phyloP scores from a whole-genome alignment of 352 stramenopile genomes.

The Phytophthora colocasiae region DNA sequence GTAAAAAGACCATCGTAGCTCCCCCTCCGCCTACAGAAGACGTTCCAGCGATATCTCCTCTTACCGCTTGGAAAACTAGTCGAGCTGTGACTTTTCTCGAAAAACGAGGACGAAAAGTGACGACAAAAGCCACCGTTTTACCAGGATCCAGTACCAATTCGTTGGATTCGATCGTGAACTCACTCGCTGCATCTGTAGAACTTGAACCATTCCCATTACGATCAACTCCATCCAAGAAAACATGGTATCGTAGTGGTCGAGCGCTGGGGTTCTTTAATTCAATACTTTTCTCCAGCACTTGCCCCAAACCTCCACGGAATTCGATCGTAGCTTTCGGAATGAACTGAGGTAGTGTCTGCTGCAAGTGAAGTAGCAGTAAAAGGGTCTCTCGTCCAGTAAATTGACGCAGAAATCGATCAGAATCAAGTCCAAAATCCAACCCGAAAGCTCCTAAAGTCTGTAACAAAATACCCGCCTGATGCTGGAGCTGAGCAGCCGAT shows the following conservation, averaged over 20 bases:
- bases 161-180: conserved; percentile 80
- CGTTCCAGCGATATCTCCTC: conserved; percentile 37
- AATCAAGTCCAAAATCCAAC: conserved; percentile 80
- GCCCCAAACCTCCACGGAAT: conserved; percentile 89
- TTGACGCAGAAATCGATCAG: conserved; percentile 52
- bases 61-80: conserved; percentile 88
- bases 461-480: conserved; percentile 68
- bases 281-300: conserved; percentile 92
- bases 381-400: conserved; percentile 82
- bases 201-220: conserved; percentile 2
- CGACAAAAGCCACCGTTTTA: conserved; percentile 74
- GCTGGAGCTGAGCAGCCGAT: conserved; percentile 46
- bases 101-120: conserved; percentile 88
- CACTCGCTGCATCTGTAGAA: conserved; percentile 27
- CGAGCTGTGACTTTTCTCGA: conserved; percentile 85
- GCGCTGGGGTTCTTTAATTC: conserved; percentile 93
- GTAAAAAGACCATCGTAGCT: conserved; percentile 91
- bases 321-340: conserved; percentile 95
- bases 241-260: conserved; percentile 86
- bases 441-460: conserved; percentile 73
- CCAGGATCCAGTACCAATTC: conserved; percentile 81
- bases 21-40: conserved; percentile 36
- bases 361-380: conserved; percentile 90
- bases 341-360: conserved; percentile 91
- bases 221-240: conserved; percentile 77